Evolutionary conservation across 208 protist genomes (phyloP).

Genomic region (Trypanosoma theileri): DNA sequence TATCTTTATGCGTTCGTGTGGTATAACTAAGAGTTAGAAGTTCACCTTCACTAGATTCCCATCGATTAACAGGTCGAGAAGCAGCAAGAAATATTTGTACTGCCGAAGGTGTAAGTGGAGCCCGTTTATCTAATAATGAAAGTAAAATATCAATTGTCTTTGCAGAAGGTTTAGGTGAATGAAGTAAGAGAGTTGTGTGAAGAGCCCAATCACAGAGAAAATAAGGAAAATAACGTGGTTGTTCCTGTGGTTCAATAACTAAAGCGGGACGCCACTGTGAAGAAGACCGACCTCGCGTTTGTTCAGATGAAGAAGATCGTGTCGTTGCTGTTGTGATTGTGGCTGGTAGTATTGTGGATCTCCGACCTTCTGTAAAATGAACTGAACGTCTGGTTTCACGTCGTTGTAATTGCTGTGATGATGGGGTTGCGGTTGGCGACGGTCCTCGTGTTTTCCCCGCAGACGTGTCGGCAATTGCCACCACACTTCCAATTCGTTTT

Average conservation of each 20-base stretch:
- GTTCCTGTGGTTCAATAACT: not conserved
- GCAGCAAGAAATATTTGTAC: conserved; percentile 71
- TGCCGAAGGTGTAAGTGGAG: conserved; percentile 58
- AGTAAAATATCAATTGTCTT: conserved; percentile 59
- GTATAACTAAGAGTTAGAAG: conserved; percentile 38
- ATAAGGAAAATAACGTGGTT: conserved; percentile 27
- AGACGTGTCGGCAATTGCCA: too few species aligned
- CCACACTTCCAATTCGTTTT: too few species aligned
- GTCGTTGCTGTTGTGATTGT: not conserved
- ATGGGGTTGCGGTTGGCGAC: too few species aligned
- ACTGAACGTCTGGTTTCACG: too few species aligned
- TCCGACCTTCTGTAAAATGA: not conserved
- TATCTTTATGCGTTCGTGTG: conserved; percentile 52
- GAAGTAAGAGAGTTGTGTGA: conserved; percentile 60
- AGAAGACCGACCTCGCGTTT: not conserved
- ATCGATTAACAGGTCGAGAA: conserved; percentile 31
- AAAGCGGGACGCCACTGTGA: not conserved
- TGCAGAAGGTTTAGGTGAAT: conserved; percentile 61
- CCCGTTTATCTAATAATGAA: conserved; percentile 63
- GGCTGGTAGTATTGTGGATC: not conserved
- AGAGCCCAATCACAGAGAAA: conserved; percentile 73
- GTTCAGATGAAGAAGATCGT: not conserved
- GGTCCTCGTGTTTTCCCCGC: too few species aligned
- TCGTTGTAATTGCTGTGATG: too few species aligned
- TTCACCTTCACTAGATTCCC: conserved; percentile 27